phyloP scores from a whole-genome alignment of 1,139 yeast genomes.

The Kodamaea fungicola region DNA sequence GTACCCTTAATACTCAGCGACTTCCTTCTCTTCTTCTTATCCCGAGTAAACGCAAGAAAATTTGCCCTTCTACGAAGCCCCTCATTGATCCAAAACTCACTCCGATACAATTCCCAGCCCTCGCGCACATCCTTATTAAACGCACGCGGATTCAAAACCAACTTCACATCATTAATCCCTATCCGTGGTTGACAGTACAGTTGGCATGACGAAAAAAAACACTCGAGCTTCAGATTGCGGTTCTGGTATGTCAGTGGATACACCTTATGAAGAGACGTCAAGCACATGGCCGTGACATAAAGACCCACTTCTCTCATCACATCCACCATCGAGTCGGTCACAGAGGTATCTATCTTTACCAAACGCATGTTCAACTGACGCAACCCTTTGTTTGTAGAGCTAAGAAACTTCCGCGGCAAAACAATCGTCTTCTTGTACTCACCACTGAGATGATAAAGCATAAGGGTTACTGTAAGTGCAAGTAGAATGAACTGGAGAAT shows the following conservation, averaged over 20 bases:
- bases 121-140: slow-evolving; percentile 83
- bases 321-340: slow-evolving; percentile 52
- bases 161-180: slow-evolving; percentile 55
- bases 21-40: slow-evolving; percentile 30
- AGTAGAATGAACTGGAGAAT: slow-evolving; percentile 59
- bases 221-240: slow-evolving; percentile 35
- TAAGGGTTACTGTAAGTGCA: slow-evolving; percentile 66
- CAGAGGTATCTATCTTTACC: slow-evolving; percentile 63
- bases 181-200: slow-evolving; percentile 47
- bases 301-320: slow-evolving; percentile 37
- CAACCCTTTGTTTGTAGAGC: slow-evolving; percentile 81
- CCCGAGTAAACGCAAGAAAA: slow-evolving; percentile 31
- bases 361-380: slow-evolving; percentile 77
- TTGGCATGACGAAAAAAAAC: slow-evolving; percentile 40
- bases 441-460: slow-evolving; percentile 81
- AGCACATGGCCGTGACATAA: slow-evolving; percentile 25
- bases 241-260: slow-evolving; percentile 34
- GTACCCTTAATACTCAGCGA: slow-evolving; percentile 7
- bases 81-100: slow-evolving; percentile 90
- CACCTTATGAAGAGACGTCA: slow-evolving; percentile 29
- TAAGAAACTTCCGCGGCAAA: slow-evolving; percentile 71
- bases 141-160: slow-evolving; percentile 75
- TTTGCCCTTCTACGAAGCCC: slow-evolving; percentile 62
- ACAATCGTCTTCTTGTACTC: slow-evolving; percentile 84
- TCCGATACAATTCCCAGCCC: slow-evolving; percentile 92